phyloP scores from a whole-genome alignment of 2,329 filamentous ascomycete species.

The Cladosporium velox region DNA sequence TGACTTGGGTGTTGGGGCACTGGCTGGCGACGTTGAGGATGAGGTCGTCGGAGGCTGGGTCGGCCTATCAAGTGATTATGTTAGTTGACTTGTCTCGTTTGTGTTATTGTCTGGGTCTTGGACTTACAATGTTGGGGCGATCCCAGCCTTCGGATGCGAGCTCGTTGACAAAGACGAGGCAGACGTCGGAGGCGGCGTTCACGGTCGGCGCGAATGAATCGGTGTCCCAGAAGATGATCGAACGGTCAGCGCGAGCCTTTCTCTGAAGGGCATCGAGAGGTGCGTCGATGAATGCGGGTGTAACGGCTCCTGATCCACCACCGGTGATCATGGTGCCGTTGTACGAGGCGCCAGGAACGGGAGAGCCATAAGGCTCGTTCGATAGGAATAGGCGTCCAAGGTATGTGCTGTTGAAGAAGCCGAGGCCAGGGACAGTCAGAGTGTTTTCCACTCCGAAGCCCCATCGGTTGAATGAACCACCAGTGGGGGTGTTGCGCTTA shows the following conservation, averaged over 20 bases:
- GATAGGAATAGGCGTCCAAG: slow-evolving; percentile 15
- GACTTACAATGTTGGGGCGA: slow-evolving; percentile 29
- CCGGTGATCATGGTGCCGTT: slow-evolving; percentile 47
- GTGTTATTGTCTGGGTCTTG: neutral
- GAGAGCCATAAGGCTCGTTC: slow-evolving; percentile 11
- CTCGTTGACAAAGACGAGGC: slow-evolving; percentile 37
- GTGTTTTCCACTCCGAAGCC: slow-evolving; percentile 17
- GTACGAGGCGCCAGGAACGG: slow-evolving; percentile 4
- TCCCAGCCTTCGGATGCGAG: slow-evolving; percentile 33
- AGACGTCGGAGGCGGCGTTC: slow-evolving; percentile 30
- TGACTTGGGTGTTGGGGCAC: slow-evolving; percentile 36
- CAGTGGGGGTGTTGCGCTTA: slow-evolving; percentile 8
- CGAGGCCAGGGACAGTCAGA: neutral
- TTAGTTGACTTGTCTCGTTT: neutral
- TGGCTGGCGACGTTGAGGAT: slow-evolving; percentile 34
- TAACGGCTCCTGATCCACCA: slow-evolving; percentile 34
- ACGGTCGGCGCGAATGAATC: slow-evolving; percentile 26
- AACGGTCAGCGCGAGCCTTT: slow-evolving; percentile 26
- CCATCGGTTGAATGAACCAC: slow-evolving; percentile 9
- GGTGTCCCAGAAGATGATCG: slow-evolving; percentile 33
- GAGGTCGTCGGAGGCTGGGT: slow-evolving; percentile 27
- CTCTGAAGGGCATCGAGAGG: slow-evolving; percentile 31
- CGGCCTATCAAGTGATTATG: neutral
- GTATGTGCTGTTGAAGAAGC: slow-evolving; percentile 17
- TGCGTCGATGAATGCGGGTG: slow-evolving; percentile 29